These are phyloP conservation scores for Xylariaceae sp. DNA, from an alignment of 2,329 filamentous ascomycete genomes.

Conservation along the genomic window DNA sequence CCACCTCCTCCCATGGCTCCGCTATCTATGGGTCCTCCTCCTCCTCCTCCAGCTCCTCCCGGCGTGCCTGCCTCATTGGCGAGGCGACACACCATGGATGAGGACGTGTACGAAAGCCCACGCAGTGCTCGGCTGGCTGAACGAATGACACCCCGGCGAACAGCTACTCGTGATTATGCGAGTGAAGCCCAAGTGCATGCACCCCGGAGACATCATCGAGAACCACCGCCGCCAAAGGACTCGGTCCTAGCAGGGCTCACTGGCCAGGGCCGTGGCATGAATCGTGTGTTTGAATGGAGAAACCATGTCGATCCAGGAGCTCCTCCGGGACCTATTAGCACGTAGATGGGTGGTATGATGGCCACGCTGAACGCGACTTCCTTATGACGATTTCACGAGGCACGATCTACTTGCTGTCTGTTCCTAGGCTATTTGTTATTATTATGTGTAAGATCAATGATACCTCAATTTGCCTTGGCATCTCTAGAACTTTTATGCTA, in stretches of 20 bases:
- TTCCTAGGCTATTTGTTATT: conserved; percentile 1
- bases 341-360: background rate
- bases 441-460: conserved; percentile 3
- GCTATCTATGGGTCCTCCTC: conserved; percentile 26
- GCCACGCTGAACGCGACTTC: background rate
- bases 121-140: conserved; percentile 27
- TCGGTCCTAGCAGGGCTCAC: conserved; percentile 28
- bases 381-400: conserved; percentile 6
- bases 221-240: conserved; percentile 19
- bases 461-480: conserved; percentile 9
- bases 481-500: conserved; percentile 4
- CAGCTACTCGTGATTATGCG: conserved; percentile 18
- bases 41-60: conserved; percentile 20
- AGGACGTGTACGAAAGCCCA: conserved; percentile 33
- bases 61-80: conserved; percentile 26
- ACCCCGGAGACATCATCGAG: conserved; percentile 18
- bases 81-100: conserved; percentile 38
- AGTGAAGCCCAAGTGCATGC: conserved; percentile 21
- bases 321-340: background rate
- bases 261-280: conserved; percentile 27
- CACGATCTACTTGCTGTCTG: conserved; percentile 8
- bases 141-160: conserved; percentile 21
- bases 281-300: conserved; percentile 28
- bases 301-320: conserved; percentile 21
- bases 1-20: conserved; percentile 23